Evolutionary conservation across 2,329 filamentous ascomycete species (phyloP).

Genomic region (Paramyrothecium roridum): DNA sequence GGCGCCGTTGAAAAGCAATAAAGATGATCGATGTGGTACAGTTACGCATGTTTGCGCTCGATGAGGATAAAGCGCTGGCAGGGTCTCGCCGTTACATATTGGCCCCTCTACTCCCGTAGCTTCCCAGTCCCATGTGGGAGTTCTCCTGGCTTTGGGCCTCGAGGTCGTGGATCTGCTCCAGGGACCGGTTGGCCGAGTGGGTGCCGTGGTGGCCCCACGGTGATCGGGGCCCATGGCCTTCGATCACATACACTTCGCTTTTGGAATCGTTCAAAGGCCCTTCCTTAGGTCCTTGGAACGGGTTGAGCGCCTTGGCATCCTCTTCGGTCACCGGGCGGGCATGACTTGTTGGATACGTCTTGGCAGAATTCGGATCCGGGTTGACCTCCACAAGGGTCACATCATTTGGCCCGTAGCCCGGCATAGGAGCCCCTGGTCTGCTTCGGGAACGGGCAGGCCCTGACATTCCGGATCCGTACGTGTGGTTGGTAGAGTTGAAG

Average conservation of each 20-base stretch:
- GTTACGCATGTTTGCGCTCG: too few species aligned
- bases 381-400: slow-evolving; percentile 28
- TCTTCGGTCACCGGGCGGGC: neutral
- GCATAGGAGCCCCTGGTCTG: slow-evolving; percentile 23
- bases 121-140: slow-evolving; percentile 9
- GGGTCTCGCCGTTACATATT: neutral
- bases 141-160: slow-evolving; percentile 27
- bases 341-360: neutral
- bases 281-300: neutral
- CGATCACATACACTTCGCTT: slow-evolving; percentile 34
- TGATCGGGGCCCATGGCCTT: slow-evolving; percentile 21
- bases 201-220: slow-evolving; percentile 14
- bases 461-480: slow-evolving; percentile 25
- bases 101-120: neutral
- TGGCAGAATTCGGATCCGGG: slow-evolving; percentile 8
- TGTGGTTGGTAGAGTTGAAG: slow-evolving; percentile 39
- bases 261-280: slow-evolving; percentile 15
- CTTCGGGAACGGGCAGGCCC: slow-evolving; percentile 21
- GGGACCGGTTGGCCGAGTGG: slow-evolving; percentile 14
- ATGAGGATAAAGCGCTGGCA: neutral
- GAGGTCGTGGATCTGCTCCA: slow-evolving; percentile 25
- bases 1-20: neutral
- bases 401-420: slow-evolving; percentile 31
- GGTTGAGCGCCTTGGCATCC: neutral
- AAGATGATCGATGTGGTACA: too few species aligned